These are phyloP conservation scores for Graphilbum sp. DNA, from an alignment of 2,329 filamentous ascomycete species.

Conservation along the genomic window DNA sequence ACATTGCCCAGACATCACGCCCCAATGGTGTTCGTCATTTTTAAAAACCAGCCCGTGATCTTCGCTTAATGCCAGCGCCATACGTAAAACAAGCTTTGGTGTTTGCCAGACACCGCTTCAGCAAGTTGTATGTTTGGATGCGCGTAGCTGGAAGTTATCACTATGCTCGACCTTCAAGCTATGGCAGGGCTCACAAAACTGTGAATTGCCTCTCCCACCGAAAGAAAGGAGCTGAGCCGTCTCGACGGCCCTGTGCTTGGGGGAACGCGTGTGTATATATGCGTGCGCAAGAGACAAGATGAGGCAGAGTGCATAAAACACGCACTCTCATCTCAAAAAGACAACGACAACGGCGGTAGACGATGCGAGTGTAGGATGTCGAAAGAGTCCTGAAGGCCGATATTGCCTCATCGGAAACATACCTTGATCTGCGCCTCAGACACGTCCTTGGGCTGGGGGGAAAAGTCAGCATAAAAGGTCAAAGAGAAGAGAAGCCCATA, in stretches of 20 bases:
- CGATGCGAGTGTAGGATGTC: slow-evolving; percentile 23
- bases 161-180: slow-evolving; percentile 13
- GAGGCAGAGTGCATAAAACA: neutral
- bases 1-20: slow-evolving; percentile 6
- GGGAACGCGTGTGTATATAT: neutral
- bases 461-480: no score
- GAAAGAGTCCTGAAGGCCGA: slow-evolving; percentile 51
- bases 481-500: no score
- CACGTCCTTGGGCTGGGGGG: slow-evolving; percentile 73
- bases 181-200: no score
- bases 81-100: slow-evolving; percentile 10
- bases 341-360: slow-evolving; percentile 10
- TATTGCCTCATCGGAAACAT: slow-evolving; percentile 82
- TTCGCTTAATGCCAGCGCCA: slow-evolving; percentile 3
- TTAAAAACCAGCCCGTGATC: slow-evolving; percentile 5
- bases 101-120: slow-evolving; percentile 37
- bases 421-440: slow-evolving; percentile 98
- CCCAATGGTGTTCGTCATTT: slow-evolving; percentile 1
- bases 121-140: slow-evolving; percentile 17
- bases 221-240: slow-evolving; percentile 20
- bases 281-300: neutral
- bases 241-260: slow-evolving; percentile 7
- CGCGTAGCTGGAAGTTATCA: slow-evolving; percentile 31
- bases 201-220: neutral
- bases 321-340: slow-evolving; percentile 7